Base-by-base conservation (phyloP, 2,329 filamentous ascomycete genomes). In the Aspergillus carbonarius region DNA sequence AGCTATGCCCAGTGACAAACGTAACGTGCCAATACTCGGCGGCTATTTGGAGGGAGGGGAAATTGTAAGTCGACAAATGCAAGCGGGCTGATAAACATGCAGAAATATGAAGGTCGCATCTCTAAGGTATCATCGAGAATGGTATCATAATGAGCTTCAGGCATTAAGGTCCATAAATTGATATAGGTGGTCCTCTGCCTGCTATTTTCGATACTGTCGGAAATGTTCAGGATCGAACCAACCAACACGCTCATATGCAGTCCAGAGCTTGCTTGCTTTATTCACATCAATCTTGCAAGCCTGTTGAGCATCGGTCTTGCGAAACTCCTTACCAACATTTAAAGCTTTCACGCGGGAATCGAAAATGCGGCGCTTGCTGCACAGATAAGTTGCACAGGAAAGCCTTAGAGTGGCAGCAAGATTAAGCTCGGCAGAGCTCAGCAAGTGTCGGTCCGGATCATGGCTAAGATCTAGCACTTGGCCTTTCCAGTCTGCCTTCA, bases 201-300 rank as follows among this genome's bases (percentile, higher is more conserved):
- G 62, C 72, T 62, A 71, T 55, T 61, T 67, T 55, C 70, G 65
- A 63, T 77, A 79, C 60, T 81, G 70, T 58, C 74, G 68, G 61
- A 85, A 83, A 70, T 78, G 76, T 46, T 80, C 74, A 9, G 75
- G 75, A 42, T 89, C 82, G 63, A 96, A 86, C 91, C 92, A 96
- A 66, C 89, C 90, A 37, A 95, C 90, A 67, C 87, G 88, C 51
- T 96, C 90, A 71, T 91, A 98, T 5, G 92, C 92, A 37, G 87
- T 88, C 90, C 92, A 96, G 48, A 98, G 82, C 75, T 93, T 93
- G 65, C 91, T 96, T 3, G 93, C 92, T 81, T 97, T 98, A 81
- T 97, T 97, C 73, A 98, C 93, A 69, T 98, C 93, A 63, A 97
- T 96, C 80, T 96, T 96, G 83, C 92, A 96, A n/a, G 91, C 92